Evolutionary conservation across 805 yeast genomes (phyloP).

Genomic region (Debaryomyces hansenii): DNA sequence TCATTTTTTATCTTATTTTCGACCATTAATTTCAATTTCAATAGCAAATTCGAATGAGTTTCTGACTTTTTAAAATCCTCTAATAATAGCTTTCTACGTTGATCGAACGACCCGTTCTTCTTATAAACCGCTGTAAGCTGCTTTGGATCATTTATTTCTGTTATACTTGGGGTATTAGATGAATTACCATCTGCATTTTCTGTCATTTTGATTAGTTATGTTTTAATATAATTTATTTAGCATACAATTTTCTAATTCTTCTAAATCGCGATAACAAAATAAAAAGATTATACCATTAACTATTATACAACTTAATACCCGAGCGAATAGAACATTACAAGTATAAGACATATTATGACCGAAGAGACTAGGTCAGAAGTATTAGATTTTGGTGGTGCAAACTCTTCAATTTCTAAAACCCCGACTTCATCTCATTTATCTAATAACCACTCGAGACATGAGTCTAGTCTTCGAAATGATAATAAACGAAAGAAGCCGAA

Average conservation of each 20-base stretch:
- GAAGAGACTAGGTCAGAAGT: constrained; percentile 7
- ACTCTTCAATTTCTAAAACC: not conserved
- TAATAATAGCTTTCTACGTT: constrained; percentile 41
- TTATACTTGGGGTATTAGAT: not conserved
- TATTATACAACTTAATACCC: not conserved
- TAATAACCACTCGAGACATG: constrained; percentile 9
- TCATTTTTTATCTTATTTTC: constrained; percentile 48
- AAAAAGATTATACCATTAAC: not conserved
- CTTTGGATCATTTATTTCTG: constrained; percentile 29
- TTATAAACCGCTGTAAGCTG: constrained; percentile 44
- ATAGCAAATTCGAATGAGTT: constrained; percentile 39
- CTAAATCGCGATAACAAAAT: not conserved
- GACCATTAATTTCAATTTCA: constrained; percentile 42
- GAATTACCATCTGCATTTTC: not conserved
- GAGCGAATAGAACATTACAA: not conserved
- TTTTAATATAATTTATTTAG: not conserved
- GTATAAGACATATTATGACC: not conserved
- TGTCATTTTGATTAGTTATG: not conserved
- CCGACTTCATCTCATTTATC: constrained; percentile 15
- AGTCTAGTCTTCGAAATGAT: constrained; percentile 3
- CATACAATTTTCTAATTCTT: not conserved
- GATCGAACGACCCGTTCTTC: constrained; percentile 50
- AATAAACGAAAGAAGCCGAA: constrained; percentile 20
- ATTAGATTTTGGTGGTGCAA: constrained; percentile 9
- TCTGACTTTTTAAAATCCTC: constrained; percentile 44